Evolutionary conservation across 2,329 filamentous ascomycete genomes (phyloP), one percentile per base, ranked within the genome.

Genomic region (Pseudopyrenochaeta lycopersici): DNA sequence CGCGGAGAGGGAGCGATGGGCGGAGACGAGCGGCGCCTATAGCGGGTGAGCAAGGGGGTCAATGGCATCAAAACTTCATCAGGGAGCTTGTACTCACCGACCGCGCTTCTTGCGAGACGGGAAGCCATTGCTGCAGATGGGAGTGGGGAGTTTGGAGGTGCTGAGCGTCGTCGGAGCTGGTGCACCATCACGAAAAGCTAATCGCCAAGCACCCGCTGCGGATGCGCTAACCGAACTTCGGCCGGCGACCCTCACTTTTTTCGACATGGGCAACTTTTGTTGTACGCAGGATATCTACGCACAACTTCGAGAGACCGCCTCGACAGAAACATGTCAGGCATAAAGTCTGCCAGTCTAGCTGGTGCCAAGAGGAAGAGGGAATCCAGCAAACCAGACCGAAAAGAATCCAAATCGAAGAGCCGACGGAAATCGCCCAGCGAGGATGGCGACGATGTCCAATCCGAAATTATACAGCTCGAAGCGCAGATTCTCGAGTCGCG

Each of bases 31-130:
- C 88, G 83, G 92, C 92, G 87, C 92, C 93, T 96, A 72, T 61
- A 58, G 56, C 50, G 62, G 52, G 68, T 73, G 58, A 74, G 75
- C 65, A 57, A 15, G 51, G 41, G 59, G 63, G 62, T 68, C 78
- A 79, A 82, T 81, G 76, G 76, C 70, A 70, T 67, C 58, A 60
- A 36, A 57, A 45, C 18, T n/a, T 38, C 56, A 58, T 69, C 57
- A 46, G 55, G 31, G 47, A 58, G 56, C 54, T 57, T 55, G 44
- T 67, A 88, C 92, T 80, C 88, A 98, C 94, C 91, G 83, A 94
- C 84, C 83, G 92, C 92, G 86, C 88, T 93, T 87, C 91, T 92
- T 87, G 90, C 92, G 84, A 98, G 87, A 86, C 93, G 92, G 82
- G 92, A 97, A 86, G 94, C 94, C 94, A 98, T 98, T 90, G 84